Evolutionary conservation across 2,329 filamentous ascomycete genomes (phyloP).

Genomic region (Aspergillus brunneoviolaceus): DNA sequence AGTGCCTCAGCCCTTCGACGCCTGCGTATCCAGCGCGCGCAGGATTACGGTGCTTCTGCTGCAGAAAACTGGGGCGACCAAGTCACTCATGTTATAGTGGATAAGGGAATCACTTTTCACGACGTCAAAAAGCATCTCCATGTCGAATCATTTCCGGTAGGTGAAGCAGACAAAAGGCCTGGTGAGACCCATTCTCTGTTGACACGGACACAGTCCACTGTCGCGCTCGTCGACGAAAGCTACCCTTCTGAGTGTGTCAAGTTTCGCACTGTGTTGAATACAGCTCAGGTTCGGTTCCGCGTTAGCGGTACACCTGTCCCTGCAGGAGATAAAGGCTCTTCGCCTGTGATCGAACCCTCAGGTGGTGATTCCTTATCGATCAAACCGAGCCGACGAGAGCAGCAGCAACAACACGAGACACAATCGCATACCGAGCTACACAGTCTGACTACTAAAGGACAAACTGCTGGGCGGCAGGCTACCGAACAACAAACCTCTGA

Average conservation of each 20-base stretch:
- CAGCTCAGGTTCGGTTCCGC: slow-evolving; percentile 54
- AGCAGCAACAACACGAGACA: slow-evolving; percentile 16
- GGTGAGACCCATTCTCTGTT: slow-evolving; percentile 11
- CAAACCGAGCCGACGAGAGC: slow-evolving; percentile 27
- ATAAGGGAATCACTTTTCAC: slow-evolving; percentile 63
- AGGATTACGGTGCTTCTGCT: slow-evolving; percentile 74
- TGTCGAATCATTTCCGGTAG: slow-evolving; percentile 48
- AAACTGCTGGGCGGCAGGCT: slow-evolving; percentile 3
- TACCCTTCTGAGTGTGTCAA: slow-evolving; percentile 69
- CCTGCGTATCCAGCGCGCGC: slow-evolving; percentile 70
- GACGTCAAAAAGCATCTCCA: slow-evolving; percentile 62
- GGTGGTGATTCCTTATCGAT: slow-evolving; percentile 25
- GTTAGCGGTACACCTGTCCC: slow-evolving; percentile 22
- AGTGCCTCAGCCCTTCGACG: slow-evolving; percentile 67
- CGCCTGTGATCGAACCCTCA: slow-evolving; percentile 8
- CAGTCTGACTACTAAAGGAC: neutral
- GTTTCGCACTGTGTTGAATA: slow-evolving; percentile 59
- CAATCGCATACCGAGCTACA: neutral
- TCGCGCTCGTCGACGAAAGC: slow-evolving; percentile 63
- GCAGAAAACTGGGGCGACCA: slow-evolving; percentile 53
- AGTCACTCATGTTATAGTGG: slow-evolving; percentile 78
- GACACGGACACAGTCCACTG: slow-evolving; percentile 24
- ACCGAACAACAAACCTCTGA: neutral
- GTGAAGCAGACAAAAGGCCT: slow-evolving; percentile 20
- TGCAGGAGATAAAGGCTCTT: slow-evolving; percentile 14